Percentiles rank a stretch among this genome's conserved stretches.
These are phyloP conservation scores for sorghum (Sorghum bicolor) DNA, from an alignment of 176 grass and related monocot genomes.

Conservation along the genomic window Sorghum_bicolor_NCBIv3 NC_012876.2:55977001-55977500, in stretches of 20 bases:
- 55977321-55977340: constrained; percentile 20
- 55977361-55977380: constrained; percentile 38
- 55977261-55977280: background rate
- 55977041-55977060: background rate
- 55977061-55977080: background rate
- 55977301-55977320: constrained; percentile 39
- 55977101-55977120: too few relatives aligned
- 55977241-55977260: background rate
- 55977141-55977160: background rate
- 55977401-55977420: background rate
- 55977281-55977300: background rate
- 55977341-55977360: constrained; percentile 39
- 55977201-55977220: background rate
- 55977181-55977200: background rate
- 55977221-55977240: background rate
- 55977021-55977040: background rate
- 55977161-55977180: background rate
- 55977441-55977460: background rate
- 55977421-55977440: background rate
- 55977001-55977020: background rate
- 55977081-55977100: background rate
- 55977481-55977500: constrained; percentile 50
- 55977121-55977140: background rate
- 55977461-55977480: constrained; percentile 3
- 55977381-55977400: constrained; percentile 53